Evolutionary conservation across 495 filamentous ascomycete genomes (phyloP), one percentile per base, ranked within the genome.

Genomic region (Choiromyces venosus): DNA sequence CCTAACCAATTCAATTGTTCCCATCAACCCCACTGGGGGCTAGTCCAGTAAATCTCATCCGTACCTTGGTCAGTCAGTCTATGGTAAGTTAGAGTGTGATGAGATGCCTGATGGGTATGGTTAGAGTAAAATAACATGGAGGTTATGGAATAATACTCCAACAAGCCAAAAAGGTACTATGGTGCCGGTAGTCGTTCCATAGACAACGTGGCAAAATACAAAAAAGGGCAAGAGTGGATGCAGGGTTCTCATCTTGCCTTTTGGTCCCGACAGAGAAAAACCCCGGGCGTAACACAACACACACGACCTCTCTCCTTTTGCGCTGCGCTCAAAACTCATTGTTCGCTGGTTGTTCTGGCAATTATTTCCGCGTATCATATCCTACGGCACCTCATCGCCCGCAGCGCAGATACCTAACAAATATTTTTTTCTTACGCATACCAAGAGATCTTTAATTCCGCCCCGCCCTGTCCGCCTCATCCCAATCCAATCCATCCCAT

Each of bases 181-280:
- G n/a, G 46, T 29, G 10, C 46, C 14, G 9, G 46, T 46, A 52
- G 46, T 56, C 46, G 46, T 56, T 56, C 46, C 40, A 25, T 52
- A 72, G 73, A 76, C 74, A 77, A 77, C 75, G 75, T 77, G 75
- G 75, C 75, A 65, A 65, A 56, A 56, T 56, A 56, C 46, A 29
- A 25, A 56, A 56, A 56, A 56, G 46, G 46, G n/a, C n/a, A 56
- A 14, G 46, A 56, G n/a, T 72, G 35, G 69, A 77, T 69, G 74
- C 75, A 77, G 69, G 75, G 75, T 56, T 77, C 74, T 44, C 73
- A 66, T 73, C 74, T 74, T 67, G 72, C 76, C 74, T 76, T 76
- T 56, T 56, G 10, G 46, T 29, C 46, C 46, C 46, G 46, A 56
- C 46, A 7, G n/a, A 29, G n/a, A 56, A 52, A 40, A 29, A 56